Percentiles rank a stretch among this genome's conserved stretches.
These are phyloP conservation scores for Drechslerella coelobrocha DNA, from an alignment of 2,329 filamentous ascomycete genomes.

Conservation along the genomic window DNA sequence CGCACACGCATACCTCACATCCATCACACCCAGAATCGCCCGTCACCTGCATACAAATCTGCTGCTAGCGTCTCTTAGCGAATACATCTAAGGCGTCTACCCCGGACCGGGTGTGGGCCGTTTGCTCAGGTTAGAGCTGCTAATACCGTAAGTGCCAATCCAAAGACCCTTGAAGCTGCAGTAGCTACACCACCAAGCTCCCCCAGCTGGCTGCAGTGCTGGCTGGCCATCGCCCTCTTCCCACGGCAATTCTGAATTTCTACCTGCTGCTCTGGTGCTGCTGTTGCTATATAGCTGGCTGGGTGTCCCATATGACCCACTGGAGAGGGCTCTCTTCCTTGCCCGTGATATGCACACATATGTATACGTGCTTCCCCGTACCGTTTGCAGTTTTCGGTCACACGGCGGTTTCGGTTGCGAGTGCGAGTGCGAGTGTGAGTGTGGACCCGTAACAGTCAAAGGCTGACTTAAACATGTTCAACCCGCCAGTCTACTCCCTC, in stretches of 20 bases:
- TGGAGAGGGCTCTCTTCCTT: too few relatives aligned
- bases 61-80: background rate
- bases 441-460: background rate
- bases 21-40: background rate
- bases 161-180: background rate
- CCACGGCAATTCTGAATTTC: background rate
- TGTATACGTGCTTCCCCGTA: background rate
- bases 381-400: background rate
- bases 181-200: background rate
- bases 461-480: slow-evolving; percentile 29
- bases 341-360: background rate
- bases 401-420: background rate
- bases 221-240: background rate
- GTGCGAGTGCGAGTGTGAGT: slow-evolving; percentile 3
- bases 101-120: background rate
- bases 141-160: background rate
- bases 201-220: background rate
- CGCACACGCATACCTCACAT: background rate
- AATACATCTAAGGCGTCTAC: background rate
- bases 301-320: background rate
- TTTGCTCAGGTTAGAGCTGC: background rate
- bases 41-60: background rate
- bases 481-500: slow-evolving; percentile 44
- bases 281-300: background rate
- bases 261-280: background rate